phyloP scores from a whole-genome alignment of 2,329 filamentous ascomycete genomes.

The Scleromitrula shiraiana region DNA sequence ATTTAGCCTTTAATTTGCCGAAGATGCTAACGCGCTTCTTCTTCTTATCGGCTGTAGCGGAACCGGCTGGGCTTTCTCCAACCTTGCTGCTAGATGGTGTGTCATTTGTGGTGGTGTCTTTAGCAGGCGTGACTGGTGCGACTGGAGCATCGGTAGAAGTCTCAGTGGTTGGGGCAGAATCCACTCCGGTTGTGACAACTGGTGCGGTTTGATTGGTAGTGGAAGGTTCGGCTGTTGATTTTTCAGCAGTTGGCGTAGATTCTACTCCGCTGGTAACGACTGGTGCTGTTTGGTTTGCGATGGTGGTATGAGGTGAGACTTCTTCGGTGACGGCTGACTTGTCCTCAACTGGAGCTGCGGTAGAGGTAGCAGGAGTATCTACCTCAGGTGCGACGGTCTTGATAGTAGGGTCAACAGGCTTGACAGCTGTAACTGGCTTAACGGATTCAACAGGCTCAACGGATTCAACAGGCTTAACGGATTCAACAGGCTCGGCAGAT shows the following conservation, averaged over 20 bases:
- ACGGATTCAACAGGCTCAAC: background rate
- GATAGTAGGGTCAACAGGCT: no score
- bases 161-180: slow-evolving; percentile 14
- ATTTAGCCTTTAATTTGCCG: slow-evolving; percentile 44
- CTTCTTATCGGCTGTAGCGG: slow-evolving; percentile 27
- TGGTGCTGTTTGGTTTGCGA: slow-evolving; percentile 16
- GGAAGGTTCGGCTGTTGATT: slow-evolving; percentile 18
- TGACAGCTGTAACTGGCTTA: no score
- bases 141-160: slow-evolving; percentile 14
- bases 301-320: slow-evolving; percentile 24
- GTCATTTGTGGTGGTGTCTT: slow-evolving; percentile 20
- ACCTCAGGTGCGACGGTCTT: slow-evolving; percentile 1
- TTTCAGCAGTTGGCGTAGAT: slow-evolving; percentile 16
- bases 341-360: background rate
- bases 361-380: background rate
- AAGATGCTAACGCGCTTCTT: slow-evolving; percentile 32
- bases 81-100: slow-evolving; percentile 23
- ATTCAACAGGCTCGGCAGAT: slow-evolving; percentile 34
- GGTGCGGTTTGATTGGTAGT: slow-evolving; percentile 19
- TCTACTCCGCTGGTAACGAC: slow-evolving; percentile 22
- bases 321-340: slow-evolving; percentile 14
- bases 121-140: slow-evolving; percentile 17
- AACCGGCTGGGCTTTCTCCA: slow-evolving; percentile 19
- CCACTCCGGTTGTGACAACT: slow-evolving; percentile 22
- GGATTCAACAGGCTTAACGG: slow-evolving; percentile 15